Evolutionary conservation across 768 basidiomycete genomes (phyloP).

Genomic region (Hydnomerulius pinastri): DNA sequence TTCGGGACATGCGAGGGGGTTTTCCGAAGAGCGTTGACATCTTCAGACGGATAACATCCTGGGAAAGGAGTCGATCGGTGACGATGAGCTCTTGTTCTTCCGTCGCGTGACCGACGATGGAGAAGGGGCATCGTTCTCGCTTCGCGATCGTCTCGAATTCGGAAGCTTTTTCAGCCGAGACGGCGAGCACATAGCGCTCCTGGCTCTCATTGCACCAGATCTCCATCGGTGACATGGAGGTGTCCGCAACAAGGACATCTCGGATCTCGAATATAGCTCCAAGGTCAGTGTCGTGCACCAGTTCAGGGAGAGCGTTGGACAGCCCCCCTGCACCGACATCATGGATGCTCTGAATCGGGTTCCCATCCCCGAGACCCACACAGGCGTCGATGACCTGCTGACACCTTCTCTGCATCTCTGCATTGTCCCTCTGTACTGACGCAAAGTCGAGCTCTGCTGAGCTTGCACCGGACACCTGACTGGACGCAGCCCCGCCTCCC

Average conservation of each 20-base stretch:
- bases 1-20: constrained; percentile 86
- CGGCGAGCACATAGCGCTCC: constrained; percentile 94
- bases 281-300: constrained; percentile 93
- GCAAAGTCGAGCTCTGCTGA: constrained; percentile 96
- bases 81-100: constrained; percentile 81
- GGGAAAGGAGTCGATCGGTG: constrained; percentile 78
- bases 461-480: constrained; percentile 87
- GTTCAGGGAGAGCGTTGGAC: constrained; percentile 94
- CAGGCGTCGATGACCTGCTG: constrained; percentile 98
- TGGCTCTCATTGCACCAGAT: constrained; percentile 99
- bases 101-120: constrained; percentile 88
- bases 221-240: constrained; percentile 98
- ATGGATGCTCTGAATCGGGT: constrained; percentile 94
- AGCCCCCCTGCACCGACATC: constrained; percentile 98
- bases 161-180: constrained; percentile 61
- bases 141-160: constrained; percentile 76
- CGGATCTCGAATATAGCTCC: constrained; percentile 94
- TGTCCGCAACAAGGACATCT: constrained; percentile 89
- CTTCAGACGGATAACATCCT: constrained; percentile 82
- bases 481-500: constrained; percentile 95
- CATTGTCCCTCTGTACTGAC: constrained; percentile 96
- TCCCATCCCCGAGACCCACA: constrained; percentile 55
- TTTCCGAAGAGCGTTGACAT: constrained; percentile 98
- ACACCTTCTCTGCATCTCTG: constrained; percentile 96
- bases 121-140: constrained; percentile 92